Base-by-base conservation (phyloP, 495 filamentous ascomycete genomes). In the Xylaria scruposa region DNA sequence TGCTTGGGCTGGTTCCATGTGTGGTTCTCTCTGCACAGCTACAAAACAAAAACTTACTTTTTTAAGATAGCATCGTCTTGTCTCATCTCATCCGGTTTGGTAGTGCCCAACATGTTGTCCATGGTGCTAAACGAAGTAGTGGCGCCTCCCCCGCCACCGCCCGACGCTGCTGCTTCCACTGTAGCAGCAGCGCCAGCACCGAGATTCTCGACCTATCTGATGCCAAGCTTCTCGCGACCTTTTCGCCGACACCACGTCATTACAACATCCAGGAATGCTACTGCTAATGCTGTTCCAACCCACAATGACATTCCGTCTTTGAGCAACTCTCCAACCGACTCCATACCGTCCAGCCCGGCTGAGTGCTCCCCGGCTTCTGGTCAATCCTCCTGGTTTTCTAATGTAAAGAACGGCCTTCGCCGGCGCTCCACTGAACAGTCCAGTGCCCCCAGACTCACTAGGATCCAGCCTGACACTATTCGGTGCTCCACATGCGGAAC, bases 401-500 rank as follows among this genome's bases (percentile, higher is more conserved):
- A 51, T 6, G 51, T 68, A 15, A 74, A 70, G 71, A 68, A 68
- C 26, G 64, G 31, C 7, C 51, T 54, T 8, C 24, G n/a, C 40
- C 74, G 64, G 66, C 49, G 65, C 40, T 64, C 70, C 12, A 24
- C 21, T 44, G 68, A 75, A 36, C 54, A 63, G 17, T 36, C 53
- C n/a, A 67, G 68, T 3, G 65, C 33, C 2, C 60, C 72, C 12
- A 73, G 49, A 54, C 75, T 86, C 44, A 53, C 80, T 36, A 81
- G 78, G 40, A 72, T 77, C 51, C 79, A 78, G 7, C 81, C 85
- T 9, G 77, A 82, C 73, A 86, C 82, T 62, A 87, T 98, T 64
- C 90, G 90, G 71, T 98, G 94, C 81, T 82, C 86, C 56, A 86
- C 83, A 61, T 98, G 94, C 81, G 84, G 90, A 53, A 82, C 90